phyloP scores from a whole-genome alignment of 1,284 basidiomycete genomes.

The Moesziomyces antarcticus region DNA sequence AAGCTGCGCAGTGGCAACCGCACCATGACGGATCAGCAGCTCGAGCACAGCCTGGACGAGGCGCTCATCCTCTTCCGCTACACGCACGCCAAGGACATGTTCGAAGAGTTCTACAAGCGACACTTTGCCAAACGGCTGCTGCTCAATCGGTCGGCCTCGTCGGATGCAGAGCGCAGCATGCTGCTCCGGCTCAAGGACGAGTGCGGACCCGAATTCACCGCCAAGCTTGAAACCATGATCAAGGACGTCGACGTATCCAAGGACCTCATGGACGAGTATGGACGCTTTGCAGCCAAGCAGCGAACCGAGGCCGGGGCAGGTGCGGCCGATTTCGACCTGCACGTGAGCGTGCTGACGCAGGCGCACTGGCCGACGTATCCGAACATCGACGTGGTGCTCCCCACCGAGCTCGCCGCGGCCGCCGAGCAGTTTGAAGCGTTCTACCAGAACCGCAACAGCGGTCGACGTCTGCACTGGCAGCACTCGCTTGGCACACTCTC shows the following conservation, averaged over 20 bases:
- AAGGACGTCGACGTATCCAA: slow-evolving; percentile 81
- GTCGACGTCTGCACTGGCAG: slow-evolving; percentile 63
- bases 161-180: slow-evolving; percentile 90
- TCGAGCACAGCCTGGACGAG: slow-evolving; percentile 78
- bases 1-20: slow-evolving; percentile 87
- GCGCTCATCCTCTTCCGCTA: slow-evolving; percentile 86
- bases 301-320: slow-evolving; percentile 25
- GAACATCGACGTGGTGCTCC: slow-evolving; percentile 47
- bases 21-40: slow-evolving; percentile 76
- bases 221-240: slow-evolving; percentile 89
- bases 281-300: slow-evolving; percentile 67
- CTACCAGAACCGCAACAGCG: slow-evolving; percentile 61
- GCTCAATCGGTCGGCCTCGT: slow-evolving; percentile 84
- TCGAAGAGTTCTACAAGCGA: slow-evolving; percentile 89
- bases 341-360: slow-evolving; percentile 72
- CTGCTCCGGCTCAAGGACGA: slow-evolving; percentile 90
- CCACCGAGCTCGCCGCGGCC: slow-evolving; percentile 38
- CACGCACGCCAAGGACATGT: slow-evolving; percentile 72
- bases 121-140: slow-evolving; percentile 88
- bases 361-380: slow-evolving; percentile 72
- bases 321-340: slow-evolving; percentile 68
- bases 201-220: slow-evolving; percentile 85
- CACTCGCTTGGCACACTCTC: slow-evolving; percentile 63
- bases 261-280: slow-evolving; percentile 74
- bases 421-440: slow-evolving; percentile 54